Conservation (phyloP, 768 basidiomycete species). For the Termitomyces eurrhizus region DNA sequence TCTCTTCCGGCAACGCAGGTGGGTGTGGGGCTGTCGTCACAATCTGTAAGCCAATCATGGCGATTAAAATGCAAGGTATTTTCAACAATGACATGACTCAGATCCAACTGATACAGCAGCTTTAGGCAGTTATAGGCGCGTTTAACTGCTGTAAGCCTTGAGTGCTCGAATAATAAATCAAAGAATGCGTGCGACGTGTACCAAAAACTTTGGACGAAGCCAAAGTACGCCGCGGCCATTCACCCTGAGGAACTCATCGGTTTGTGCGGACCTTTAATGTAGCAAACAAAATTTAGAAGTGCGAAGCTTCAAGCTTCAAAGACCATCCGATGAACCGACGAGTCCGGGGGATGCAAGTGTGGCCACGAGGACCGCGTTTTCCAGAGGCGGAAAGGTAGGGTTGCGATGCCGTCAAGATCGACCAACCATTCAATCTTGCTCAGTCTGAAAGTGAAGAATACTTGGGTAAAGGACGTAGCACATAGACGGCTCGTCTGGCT, state of each 20-base stretch:
- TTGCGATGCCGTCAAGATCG: conserved; percentile 1
- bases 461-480: not conserved
- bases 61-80: conserved; percentile 39
- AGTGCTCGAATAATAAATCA: not conserved
- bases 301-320: not conserved
- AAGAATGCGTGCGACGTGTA: not conserved
- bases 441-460: not conserved
- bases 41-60: conserved; percentile 39
- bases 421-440: not conserved
- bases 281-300: conserved; percentile 3
- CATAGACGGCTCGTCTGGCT: not conserved
- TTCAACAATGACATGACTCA: conserved; percentile 27
- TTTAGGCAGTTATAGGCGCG: not conserved
- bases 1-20: conserved; percentile 30
- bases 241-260: not conserved
- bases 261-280: conserved; percentile 1
- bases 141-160: not conserved
- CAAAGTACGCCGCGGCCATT: conserved; percentile 6
- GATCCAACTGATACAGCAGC: not conserved
- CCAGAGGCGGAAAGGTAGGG: not conserved
- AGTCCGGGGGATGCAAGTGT: not conserved
- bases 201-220: conserved; percentile 9
- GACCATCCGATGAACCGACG: not conserved
- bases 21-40: conserved; percentile 45
- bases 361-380: not conserved